Base-by-base conservation (phyloP, 495 filamentous ascomycete species). In the Opeltia flavorubescens region DNA sequence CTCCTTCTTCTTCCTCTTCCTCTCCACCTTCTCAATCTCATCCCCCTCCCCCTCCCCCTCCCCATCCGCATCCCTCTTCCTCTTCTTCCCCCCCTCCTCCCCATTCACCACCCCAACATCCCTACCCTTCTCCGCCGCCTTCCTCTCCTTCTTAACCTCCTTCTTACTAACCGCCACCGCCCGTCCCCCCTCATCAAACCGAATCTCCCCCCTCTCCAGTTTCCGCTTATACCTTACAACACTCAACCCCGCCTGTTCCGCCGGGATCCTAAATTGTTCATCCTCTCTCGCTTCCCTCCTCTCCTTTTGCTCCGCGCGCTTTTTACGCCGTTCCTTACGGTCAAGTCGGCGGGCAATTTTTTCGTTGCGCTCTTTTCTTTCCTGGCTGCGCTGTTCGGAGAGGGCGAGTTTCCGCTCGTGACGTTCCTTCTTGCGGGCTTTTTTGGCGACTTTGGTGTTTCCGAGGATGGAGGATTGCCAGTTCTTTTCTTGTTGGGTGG, bases 91-190 rank as follows among this genome's bases (percentile, higher is more conserved):
- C 21, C 48, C 39, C 29, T 56, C 59, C 11, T 45, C 53, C 51
- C 61, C 64, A 20, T 47, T 60, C 29, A 50, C 44, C 3, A 62
- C 65, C 17, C 47, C 53, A 15, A 55, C 50, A 39, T 51, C 51
- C 20, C 53, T 51, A 46, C 56, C 63, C 61, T 81, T 78, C 58
- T 75, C 73, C 52, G 70, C 69, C 18, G 70, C 69, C 65, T 81
- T 82, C 72, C 77, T 79, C 50, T 74, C 68, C 67, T 81, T 83
- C 73, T 86, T 86, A 49, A 82, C 60, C 45, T 81, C 80, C 66
- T 86, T 86, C 69, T 85, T 83, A 62, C 74, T 80, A 49, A 78
- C 48, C n/a, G 78, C 59, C 44, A 70, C 62, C 7, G 79, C 77
- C 46, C 66, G 77, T 29, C 79, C 79, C 36, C 74, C 69, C 6